phyloP scores from a whole-genome alignment of 306 rosid genomes.

The Ammopiptanthus mongolicus region DNA sequence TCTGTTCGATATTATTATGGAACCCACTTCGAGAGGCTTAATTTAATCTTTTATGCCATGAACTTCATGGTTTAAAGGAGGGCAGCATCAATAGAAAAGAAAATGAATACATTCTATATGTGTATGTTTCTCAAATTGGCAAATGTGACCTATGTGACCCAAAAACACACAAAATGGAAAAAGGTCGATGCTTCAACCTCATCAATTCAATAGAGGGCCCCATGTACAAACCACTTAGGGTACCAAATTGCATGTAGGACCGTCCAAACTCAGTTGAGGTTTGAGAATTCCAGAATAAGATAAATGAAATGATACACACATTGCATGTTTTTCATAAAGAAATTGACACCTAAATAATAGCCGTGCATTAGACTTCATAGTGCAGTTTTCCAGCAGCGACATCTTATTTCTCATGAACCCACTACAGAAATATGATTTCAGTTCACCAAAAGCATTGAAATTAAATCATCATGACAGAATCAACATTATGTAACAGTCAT shows the following conservation, averaged over 20 bases:
- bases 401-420: slow-evolving; percentile 20
- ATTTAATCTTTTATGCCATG: not conserved
- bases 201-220: slow-evolving; percentile 50
- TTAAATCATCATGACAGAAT: not conserved
- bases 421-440: not conserved
- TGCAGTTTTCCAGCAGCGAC: not conserved
- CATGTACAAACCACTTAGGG: slow-evolving; percentile 49
- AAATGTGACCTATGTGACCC: not conserved
- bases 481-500: not conserved
- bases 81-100: not conserved
- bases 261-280: slow-evolving; percentile 23
- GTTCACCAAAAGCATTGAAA: slow-evolving; percentile 17
- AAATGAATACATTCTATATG: not conserved
- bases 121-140: not conserved
- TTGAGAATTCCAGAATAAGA: slow-evolving; percentile 25
- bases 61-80: not conserved
- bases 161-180: not conserved
- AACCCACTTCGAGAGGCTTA: slow-evolving; percentile 1
- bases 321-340: slow-evolving; percentile 14
- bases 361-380: slow-evolving; percentile 2
- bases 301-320: slow-evolving; percentile 9
- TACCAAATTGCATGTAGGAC: slow-evolving; percentile 44
- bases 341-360: slow-evolving; percentile 13
- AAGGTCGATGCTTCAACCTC: slow-evolving; percentile 15
- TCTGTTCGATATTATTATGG: not conserved